Percentiles rank a stretch among this genome's conserved stretches.
Conservation (phyloP, 2,329 filamentous ascomycete genomes). For the Talaromyces sp. region DNA sequence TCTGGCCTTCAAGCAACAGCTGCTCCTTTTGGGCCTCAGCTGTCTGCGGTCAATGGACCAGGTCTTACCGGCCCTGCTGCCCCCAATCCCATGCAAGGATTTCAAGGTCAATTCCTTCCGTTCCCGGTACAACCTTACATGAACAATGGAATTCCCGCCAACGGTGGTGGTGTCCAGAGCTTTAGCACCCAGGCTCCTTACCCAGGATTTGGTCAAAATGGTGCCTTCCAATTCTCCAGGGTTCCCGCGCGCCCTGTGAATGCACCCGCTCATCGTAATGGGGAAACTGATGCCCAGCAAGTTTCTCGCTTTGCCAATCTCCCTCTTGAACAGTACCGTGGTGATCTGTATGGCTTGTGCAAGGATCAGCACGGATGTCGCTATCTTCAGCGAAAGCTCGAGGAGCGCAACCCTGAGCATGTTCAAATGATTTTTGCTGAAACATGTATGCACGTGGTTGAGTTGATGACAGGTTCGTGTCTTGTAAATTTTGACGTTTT, state of each 20-base stretch:
- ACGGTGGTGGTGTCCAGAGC: conserved; percentile 27
- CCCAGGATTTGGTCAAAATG: conserved; percentile 46
- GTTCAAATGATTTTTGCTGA: conserved; percentile 92
- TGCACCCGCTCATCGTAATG: conserved; percentile 57
- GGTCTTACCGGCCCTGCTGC: conserved; percentile 19
- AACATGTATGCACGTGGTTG: conserved; percentile 87
- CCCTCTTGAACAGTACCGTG: conserved; percentile 72
- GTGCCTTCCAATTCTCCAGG: conserved; percentile 60
- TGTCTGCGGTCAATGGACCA: conserved; percentile 33
- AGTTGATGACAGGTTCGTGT: conserved; percentile 76
- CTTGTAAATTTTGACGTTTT: neutral
- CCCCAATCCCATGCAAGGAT: conserved; percentile 32
- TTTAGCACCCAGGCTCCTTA: conserved; percentile 58
- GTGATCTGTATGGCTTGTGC: conserved; percentile 84
- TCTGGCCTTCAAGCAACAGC: conserved; percentile 77
- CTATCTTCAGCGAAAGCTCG: conserved; percentile 94
- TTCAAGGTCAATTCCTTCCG: conserved; percentile 41
- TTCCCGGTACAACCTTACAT: conserved; percentile 54
- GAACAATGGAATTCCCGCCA: conserved; percentile 40
- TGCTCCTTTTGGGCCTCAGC: conserved; percentile 68
- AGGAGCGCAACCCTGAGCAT: conserved; percentile 78
- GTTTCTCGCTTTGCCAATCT: conserved; percentile 78
- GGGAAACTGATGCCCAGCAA: conserved; percentile 49
- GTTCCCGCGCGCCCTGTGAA: conserved; percentile 56
- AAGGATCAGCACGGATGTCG: conserved; percentile 98